These are phyloP conservation scores for Colletotrichum aenigma DNA, from an alignment of 2,329 filamentous ascomycete species.

Conservation along the genomic window DNA sequence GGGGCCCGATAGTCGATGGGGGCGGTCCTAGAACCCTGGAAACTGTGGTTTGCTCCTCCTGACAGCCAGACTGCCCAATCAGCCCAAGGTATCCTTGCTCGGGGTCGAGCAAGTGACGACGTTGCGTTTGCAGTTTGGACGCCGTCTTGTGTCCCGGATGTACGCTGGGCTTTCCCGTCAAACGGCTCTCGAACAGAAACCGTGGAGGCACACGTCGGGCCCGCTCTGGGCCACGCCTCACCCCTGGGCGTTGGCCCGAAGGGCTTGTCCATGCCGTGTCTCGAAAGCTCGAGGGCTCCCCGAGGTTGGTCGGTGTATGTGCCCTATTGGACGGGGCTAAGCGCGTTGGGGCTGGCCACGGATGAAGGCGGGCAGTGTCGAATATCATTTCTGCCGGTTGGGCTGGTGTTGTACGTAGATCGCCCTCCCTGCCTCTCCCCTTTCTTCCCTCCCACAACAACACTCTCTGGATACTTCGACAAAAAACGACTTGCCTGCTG, in stretches of 20 bases:
- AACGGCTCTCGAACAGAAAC: not conserved
- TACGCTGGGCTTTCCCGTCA: not conserved
- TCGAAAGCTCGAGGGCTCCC: not conserved
- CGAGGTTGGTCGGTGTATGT: not conserved
- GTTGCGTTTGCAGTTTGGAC: conserved; percentile 2
- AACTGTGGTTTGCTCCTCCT: conserved; percentile 6
- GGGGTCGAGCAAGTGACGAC: conserved; percentile 2
- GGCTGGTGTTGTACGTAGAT: conserved; percentile 7
- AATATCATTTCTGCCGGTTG: conserved; percentile 21
- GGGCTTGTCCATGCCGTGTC: conserved; percentile 1
- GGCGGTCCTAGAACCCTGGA: not conserved
- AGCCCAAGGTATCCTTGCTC: not conserved
- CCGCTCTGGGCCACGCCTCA: conserved; percentile 10
- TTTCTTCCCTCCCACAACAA: conserved; percentile 14
- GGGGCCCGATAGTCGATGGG: not conserved
- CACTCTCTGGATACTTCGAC: conserved; percentile 14
- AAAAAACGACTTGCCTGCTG: conserved; percentile 13
- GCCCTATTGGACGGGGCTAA: conserved; percentile 18
- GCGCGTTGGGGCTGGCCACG: conserved; percentile 15
- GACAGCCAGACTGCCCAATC: not conserved
- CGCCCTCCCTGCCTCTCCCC: not conserved
- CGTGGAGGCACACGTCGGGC: not conserved
- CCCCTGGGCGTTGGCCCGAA: not conserved
- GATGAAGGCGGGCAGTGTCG: conserved; percentile 13
- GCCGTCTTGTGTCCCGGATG: not conserved